Conservation (phyloP, 2,329 filamentous ascomycete genomes). For the Microdochium trichocladiopsis region DNA sequence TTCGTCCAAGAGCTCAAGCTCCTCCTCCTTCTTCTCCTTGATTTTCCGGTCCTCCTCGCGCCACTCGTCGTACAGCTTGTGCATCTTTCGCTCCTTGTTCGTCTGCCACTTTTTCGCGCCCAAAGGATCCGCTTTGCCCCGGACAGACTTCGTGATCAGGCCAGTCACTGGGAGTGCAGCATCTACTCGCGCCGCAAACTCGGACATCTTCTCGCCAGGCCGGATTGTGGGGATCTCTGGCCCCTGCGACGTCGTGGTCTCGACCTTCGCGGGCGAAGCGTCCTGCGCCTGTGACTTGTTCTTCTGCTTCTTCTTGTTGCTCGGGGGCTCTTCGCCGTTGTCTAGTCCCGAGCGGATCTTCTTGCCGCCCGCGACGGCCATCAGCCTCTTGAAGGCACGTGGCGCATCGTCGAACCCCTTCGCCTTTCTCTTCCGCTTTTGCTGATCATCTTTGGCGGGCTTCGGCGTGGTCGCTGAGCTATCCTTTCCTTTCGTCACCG, state of each 20-base stretch:
- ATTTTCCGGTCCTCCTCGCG: slow-evolving; percentile 58
- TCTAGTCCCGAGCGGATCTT: slow-evolving; percentile 60
- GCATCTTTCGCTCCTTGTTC: slow-evolving; percentile 78
- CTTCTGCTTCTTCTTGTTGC: slow-evolving; percentile 20
- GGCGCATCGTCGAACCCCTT: slow-evolving; percentile 73
- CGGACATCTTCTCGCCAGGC: slow-evolving; percentile 75
- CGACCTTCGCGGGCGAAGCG: slow-evolving; percentile 8
- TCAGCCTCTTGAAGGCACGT: slow-evolving; percentile 77
- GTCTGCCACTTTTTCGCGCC: slow-evolving; percentile 65
- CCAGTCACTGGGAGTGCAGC: slow-evolving; percentile 72
- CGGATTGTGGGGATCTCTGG: slow-evolving; percentile 58
- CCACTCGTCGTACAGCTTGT: slow-evolving; percentile 74
- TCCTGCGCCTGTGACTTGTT: slow-evolving; percentile 9
- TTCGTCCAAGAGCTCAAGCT: slow-evolving; percentile 56
- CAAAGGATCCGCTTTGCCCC: slow-evolving; percentile 54
- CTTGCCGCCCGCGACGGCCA: slow-evolving; percentile 64
- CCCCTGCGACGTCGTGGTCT: slow-evolving; percentile 9
- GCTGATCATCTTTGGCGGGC: slow-evolving; percentile 19
- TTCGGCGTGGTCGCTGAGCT: slow-evolving; percentile 22
- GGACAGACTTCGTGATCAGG: slow-evolving; percentile 56
- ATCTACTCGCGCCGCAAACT: slow-evolving; percentile 79
- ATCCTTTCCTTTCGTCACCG: slow-evolving; percentile 31
- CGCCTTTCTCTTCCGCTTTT: slow-evolving; percentile 36
- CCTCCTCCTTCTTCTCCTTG: slow-evolving; percentile 58
- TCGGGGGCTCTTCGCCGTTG: slow-evolving; percentile 47